Evolutionary conservation across 1,284 basidiomycete species (phyloP).

Genomic region (Salmacisia buchloeana): DNA sequence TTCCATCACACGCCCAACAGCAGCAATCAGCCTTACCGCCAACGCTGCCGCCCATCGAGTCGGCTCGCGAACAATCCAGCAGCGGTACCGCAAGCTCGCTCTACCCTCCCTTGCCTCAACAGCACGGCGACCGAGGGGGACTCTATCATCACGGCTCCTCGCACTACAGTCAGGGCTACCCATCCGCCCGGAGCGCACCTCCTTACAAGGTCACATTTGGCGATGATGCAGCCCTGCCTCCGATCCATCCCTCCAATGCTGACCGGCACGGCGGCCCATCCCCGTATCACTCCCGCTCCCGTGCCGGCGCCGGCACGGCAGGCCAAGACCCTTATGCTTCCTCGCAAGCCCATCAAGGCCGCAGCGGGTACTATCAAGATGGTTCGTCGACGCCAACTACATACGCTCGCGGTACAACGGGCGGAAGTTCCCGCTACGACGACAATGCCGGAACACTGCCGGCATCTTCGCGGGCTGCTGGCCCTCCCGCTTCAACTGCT

Average conservation of each 20-base stretch:
- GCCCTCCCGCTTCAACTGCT: not conserved
- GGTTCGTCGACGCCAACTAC: not conserved
- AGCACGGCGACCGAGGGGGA: not conserved
- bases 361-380: not conserved
- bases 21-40: not conserved
- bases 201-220: slow-evolving; percentile 41
- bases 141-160: slow-evolving; percentile 11
- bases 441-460: not conserved
- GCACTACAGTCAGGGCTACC: not conserved
- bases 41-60: too few species aligned
- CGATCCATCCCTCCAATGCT: slow-evolving; percentile 18
- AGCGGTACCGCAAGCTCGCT: not conserved
- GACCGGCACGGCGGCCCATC: slow-evolving; percentile 11
- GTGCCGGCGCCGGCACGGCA: not conserved
- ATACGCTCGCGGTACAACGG: not conserved
- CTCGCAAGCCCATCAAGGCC: not conserved
- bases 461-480: not conserved
- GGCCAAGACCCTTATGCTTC: not conserved
- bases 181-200: slow-evolving; percentile 37
- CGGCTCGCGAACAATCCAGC: not conserved
- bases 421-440: not conserved
- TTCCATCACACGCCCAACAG: slow-evolving; percentile 10
- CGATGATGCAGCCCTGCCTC: slow-evolving; percentile 18
- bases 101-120: slow-evolving; percentile 5
- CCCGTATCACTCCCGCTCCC: not conserved